A percentile compares a stretch with the other conserved stretches of the same genome.
phyloP scores from a whole-genome alignment of 2,329 filamentous ascomycete genomes.

The Mycogone perniciosa region DNA sequence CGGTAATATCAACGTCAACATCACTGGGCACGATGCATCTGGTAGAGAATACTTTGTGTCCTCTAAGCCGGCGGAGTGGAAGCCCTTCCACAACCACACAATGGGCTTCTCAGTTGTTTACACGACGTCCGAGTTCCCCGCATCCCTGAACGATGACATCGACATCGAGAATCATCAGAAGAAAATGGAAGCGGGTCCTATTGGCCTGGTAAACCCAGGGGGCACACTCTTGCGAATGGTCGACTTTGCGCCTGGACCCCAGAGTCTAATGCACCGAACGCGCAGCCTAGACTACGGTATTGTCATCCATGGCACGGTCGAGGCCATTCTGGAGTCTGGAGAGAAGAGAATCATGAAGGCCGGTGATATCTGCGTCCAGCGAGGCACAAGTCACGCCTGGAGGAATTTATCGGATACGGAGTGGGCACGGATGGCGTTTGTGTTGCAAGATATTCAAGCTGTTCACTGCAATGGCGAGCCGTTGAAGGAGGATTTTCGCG shows the following conservation, averaged over 20 bases:
- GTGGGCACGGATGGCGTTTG: slow-evolving; percentile 41
- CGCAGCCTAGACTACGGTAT: slow-evolving; percentile 49
- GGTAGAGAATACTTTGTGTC: neutral
- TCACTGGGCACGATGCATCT: neutral
- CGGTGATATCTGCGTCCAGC: slow-evolving; percentile 50
- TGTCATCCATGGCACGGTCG: slow-evolving; percentile 46
- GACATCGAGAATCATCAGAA: slow-evolving; percentile 34
- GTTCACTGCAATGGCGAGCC: neutral
- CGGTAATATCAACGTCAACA: neutral
- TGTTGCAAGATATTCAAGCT: slow-evolving; percentile 31
- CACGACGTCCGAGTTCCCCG: slow-evolving; percentile 33
- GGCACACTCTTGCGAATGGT: slow-evolving; percentile 42
- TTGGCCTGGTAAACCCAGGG: slow-evolving; percentile 23
- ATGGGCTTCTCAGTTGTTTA: slow-evolving; percentile 37
- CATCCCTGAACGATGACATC: slow-evolving; percentile 33
- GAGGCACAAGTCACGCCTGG: slow-evolving; percentile 51
- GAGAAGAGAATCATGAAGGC: slow-evolving; percentile 38
- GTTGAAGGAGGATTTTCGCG: slow-evolving; percentile 1
- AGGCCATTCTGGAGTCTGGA: slow-evolving; percentile 45
- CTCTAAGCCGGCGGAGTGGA: slow-evolving; percentile 6
- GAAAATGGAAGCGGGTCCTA: slow-evolving; percentile 23
- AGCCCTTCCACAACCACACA: slow-evolving; percentile 24
- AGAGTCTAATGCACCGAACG: slow-evolving; percentile 43
- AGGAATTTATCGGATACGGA: slow-evolving; percentile 39
- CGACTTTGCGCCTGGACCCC: slow-evolving; percentile 39